Evolutionary conservation across 257 asterid species (phyloP).

Genomic region (Nicotiana otophora): DNA sequence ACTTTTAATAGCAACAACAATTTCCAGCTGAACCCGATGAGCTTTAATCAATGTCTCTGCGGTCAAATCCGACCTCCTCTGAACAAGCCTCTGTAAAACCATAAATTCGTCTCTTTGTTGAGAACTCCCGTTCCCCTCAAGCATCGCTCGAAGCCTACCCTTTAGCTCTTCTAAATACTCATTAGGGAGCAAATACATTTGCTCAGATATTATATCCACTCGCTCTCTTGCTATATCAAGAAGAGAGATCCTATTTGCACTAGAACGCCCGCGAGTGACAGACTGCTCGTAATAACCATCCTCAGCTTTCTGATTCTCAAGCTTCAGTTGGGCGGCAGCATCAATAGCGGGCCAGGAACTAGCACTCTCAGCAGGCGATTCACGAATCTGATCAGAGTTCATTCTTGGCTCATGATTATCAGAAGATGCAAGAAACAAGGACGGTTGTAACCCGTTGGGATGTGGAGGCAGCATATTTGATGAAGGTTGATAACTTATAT

Average conservation of each 20-base stretch:
- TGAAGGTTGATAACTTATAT: constrained; percentile 52
- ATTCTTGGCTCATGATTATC: constrained; percentile 70
- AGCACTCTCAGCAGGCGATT: constrained; percentile 89
- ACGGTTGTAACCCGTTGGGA: constrained; percentile 66
- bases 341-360: constrained; percentile 90
- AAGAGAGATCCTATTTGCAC: constrained; percentile 69
- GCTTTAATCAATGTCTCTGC: constrained; percentile 54
- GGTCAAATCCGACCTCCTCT: constrained; percentile 74
- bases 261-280: constrained; percentile 51
- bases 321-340: constrained; percentile 43
- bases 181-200: constrained; percentile 74
- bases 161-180: constrained; percentile 72
- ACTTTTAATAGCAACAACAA: constrained; percentile 70
- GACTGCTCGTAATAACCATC: constrained; percentile 71
- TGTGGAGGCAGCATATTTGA: constrained; percentile 82
- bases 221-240: constrained; percentile 77
- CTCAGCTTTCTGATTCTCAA: constrained; percentile 66
- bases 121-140: constrained; percentile 81
- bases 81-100: constrained; percentile 74
- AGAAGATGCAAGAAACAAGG: constrained; percentile 62
- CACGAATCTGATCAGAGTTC: constrained; percentile 68
- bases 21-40: constrained; percentile 83
- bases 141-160: constrained; percentile 70
- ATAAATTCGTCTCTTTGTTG: constrained; percentile 85
- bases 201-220: constrained; percentile 63